Evolutionary conservation across 225 moss, liverwort and hornwort genomes (phyloP).

Genomic region (Bryum argenteum): DNA sequence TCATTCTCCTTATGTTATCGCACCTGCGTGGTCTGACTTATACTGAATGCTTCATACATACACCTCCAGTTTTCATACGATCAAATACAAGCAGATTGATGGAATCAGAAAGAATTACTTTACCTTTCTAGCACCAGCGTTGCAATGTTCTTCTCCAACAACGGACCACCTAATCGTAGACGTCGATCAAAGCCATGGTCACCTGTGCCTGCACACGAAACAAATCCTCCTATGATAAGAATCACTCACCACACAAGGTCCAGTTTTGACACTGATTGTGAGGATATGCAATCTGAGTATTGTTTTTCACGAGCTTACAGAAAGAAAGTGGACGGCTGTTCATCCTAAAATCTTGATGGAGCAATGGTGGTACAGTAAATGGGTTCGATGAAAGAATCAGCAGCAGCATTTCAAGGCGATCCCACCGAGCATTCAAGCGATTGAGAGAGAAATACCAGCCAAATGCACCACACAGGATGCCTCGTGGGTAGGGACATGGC

Average conservation of each 20-base stretch:
- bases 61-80: conserved; percentile 1
- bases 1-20: conserved; percentile 33
- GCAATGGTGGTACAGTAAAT: too few relatives aligned
- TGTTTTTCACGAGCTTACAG: too few relatives aligned
- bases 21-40: conserved; percentile 38
- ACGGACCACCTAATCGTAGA: conserved; percentile 79
- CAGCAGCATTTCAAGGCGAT: not conserved
- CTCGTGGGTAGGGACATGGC: conserved; percentile 60
- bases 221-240: too few relatives aligned
- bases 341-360: too few relatives aligned
- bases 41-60: conserved; percentile 21
- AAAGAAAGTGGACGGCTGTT: too few relatives aligned
- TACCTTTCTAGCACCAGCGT: conserved; percentile 95
- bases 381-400: conserved; percentile 6
- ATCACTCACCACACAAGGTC: too few relatives aligned
- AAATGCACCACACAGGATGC: conserved; percentile 88
- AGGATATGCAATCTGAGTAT: too few relatives aligned
- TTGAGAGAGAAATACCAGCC: conserved; percentile 61
- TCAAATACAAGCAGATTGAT: too few relatives aligned
- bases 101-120: too few relatives aligned
- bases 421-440: conserved; percentile 16
- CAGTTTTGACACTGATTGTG: too few relatives aligned
- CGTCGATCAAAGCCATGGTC: conserved; percentile 95
- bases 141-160: conserved; percentile 87
- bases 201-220: conserved; percentile 91